Evolutionary conservation across 2,329 filamentous ascomycete genomes (phyloP).

Genomic region (Pleurostoma richardsiae): DNA sequence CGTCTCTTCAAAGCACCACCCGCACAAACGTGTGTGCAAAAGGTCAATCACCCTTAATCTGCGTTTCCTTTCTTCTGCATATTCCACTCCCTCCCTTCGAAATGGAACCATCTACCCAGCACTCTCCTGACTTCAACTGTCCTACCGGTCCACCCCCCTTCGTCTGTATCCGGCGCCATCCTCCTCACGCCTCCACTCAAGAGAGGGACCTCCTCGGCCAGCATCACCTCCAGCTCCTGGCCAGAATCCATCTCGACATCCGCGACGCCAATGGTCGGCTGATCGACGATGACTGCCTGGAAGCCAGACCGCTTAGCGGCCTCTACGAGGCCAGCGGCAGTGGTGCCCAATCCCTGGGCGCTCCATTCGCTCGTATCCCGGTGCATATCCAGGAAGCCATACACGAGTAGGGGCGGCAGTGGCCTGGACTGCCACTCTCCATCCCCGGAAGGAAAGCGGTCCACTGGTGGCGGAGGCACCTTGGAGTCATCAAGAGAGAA

Average conservation of each 20-base stretch:
- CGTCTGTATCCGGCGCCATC: constrained; percentile 33
- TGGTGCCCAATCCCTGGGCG: constrained; percentile 63
- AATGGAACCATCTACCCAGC: constrained; percentile 61
- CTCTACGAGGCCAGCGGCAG: constrained; percentile 59
- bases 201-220: constrained; percentile 53
- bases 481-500: constrained; percentile 33
- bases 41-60: background rate
- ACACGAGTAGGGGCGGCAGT: constrained; percentile 46
- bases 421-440: background rate
- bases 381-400: constrained; percentile 63
- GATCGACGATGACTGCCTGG: constrained; percentile 42
- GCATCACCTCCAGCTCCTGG: constrained; percentile 27
- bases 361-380: constrained; percentile 68
- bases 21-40: too few relatives aligned
- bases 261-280: constrained; percentile 15
- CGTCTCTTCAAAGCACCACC: too few relatives aligned
- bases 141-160: constrained; percentile 51
- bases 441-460: background rate
- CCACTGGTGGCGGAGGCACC: constrained; percentile 28
- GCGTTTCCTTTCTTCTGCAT: background rate
- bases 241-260: constrained; percentile 13
- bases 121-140: constrained; percentile 53
- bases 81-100: constrained; percentile 33
- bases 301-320: constrained; percentile 42
- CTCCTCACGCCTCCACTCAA: constrained; percentile 51